Evolutionary conservation across 345 rosid species (phyloP).

Genomic region (Toxicodendron radicans): DNA sequence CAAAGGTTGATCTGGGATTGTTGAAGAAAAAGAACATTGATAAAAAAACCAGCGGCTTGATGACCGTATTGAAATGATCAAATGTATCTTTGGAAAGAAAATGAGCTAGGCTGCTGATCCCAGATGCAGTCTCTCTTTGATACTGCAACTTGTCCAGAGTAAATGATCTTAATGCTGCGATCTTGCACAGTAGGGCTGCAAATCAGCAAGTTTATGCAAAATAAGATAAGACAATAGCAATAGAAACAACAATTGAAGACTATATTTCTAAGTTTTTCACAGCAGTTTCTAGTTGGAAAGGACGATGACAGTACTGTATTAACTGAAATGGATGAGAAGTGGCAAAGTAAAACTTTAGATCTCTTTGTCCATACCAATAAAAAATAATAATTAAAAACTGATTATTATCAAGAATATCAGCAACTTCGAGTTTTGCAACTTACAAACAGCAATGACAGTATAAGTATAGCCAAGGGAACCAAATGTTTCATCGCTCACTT

Average conservation of each 20-base stretch:
- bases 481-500: constrained; percentile 77
- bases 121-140: constrained; percentile 75
- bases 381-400: too few relatives aligned
- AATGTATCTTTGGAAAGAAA: constrained; percentile 76
- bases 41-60: constrained; percentile 81
- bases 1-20: constrained; percentile 77
- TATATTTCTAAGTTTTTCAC: too few relatives aligned
- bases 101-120: constrained; percentile 83
- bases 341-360: neutral
- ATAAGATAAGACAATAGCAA: too few relatives aligned
- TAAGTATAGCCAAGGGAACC: constrained; percentile 74
- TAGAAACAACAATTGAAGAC: too few relatives aligned
- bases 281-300: too few relatives aligned
- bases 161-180: constrained; percentile 78
- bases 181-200: constrained; percentile 80
- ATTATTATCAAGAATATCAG: too few relatives aligned
- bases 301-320: too few relatives aligned
- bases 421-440: constrained; percentile 27
- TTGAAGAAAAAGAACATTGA: constrained; percentile 94
- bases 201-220: neutral
- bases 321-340: neutral
- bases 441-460: constrained; percentile 85
- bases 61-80: constrained; percentile 62
- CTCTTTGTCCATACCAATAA: too few relatives aligned
- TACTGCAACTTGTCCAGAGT: constrained; percentile 69